Base-by-base conservation (phyloP, 2,329 filamentous ascomycete species). In the Claviceps maximensis region DNA sequence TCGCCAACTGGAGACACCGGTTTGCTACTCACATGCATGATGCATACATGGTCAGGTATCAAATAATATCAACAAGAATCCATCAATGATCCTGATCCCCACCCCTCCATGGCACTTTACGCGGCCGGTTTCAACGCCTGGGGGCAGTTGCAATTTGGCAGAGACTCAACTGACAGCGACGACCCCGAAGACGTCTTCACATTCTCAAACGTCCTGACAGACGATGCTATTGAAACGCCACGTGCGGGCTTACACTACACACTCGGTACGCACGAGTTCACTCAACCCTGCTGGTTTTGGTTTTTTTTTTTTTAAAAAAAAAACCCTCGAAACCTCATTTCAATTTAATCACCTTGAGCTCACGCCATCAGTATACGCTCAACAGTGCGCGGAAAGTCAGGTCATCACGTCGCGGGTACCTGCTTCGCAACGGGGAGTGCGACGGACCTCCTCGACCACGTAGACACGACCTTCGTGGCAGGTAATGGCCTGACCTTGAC, bases 91-190 rank as follows among this genome's bases (percentile, higher is more conserved):
- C 19, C 44, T 17, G n/a, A n/a, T n/a, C n/a, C n/a, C n/a, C n/a
- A n/a, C n/a, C 25, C 19, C 38, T 23, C 29, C 27, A 72, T 79
- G 76, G 67, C 75, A 51, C 63, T 83, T 5, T 77, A 76, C 60
- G 77, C 73, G 44, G 58, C 74, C 2, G 80, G 80, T 42, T 75
- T 79, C 65, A 83, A 83, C 60, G 76, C 78, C 52, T 83, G 76
- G 76, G 64, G 66, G 53, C 79, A 83, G 59, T 69, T 82, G 17
- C 57, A 61, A 2, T 74, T 80, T 13, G 55, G 54, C 7, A n/a
- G 15, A 19, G 31, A 44, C 8, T 47, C 10, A 8, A 8, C 44
- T 17, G 13, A 38, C 17, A 55, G 54, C 4, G 48, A 60, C 1
- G 72, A 78, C 42, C 69, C 72, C 4, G 63, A 71, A 4, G 79